Base-by-base conservation (phyloP, 306 rosid genomes). In the Oxytropis ochrocephala region DNA sequence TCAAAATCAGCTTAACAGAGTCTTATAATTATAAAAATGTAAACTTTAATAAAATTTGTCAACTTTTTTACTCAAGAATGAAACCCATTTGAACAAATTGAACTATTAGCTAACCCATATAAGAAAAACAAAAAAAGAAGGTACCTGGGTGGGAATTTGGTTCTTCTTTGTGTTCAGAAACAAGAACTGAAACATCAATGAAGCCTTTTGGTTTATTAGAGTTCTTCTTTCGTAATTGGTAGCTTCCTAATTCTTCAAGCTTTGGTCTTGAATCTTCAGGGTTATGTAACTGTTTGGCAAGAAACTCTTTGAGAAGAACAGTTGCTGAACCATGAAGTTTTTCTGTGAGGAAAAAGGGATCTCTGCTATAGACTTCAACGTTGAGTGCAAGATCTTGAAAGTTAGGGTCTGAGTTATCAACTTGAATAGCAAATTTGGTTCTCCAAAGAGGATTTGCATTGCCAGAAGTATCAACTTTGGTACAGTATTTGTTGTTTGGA, bases 361-460 rank as follows among this genome's bases (percentile, higher is more conserved):
- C 96, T 58, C 93, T 87, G 46, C 97, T 83, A 43, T 85, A 84
- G 72, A 91, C 96, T 47, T 91, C 84, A 38, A 91, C 72, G 46
- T 82, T 73, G 21, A 91, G 84, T 9, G 78, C 85, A 17, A 83
- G 84, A 69, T 91, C 95, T 42, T 82, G 74, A 67, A 78, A 53
- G 72, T 65, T 68, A 1, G 83, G 58, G 2, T 81, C 83, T 0
- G 85, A 70, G 47, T 69, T 73, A 51, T 85, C 93, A 67, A 91
- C 46, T 70, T 78, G 81, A 50, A 80, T 35, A 16, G 93, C 78
- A 81, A 91, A 86, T 85, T 91, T 91, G 75, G 93, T 91, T 71
- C 69, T 83, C 97, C 97, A 91, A 8, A 76, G 69, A 18, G 97
- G 97, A 67, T 85, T 91, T 62, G 84, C 85, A 62, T 85, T 88